Evolutionary conservation across 352 stramenopile species (phyloP), one percentile per base, ranked within the genome.

Genomic region (Phytophthora aleatoria): DNA sequence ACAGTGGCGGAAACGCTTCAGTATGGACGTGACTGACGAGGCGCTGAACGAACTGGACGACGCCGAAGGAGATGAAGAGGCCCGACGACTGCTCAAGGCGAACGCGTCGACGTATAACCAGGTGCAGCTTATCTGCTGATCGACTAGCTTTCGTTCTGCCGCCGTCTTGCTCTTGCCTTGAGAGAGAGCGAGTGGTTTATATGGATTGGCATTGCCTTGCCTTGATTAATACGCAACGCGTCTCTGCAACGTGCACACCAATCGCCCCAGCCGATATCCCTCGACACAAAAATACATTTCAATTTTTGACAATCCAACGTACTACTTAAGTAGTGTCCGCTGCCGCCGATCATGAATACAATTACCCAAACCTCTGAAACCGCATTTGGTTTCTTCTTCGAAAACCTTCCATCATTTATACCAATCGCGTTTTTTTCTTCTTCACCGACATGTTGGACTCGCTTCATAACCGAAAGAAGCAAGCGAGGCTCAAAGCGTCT

Each of bases 21-120:
- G 77, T 41, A 79, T 86, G 69, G 74, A 86, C 60, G 58, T 77
- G n/a, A 62, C 69, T 28, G 77, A 83, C 35, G 71, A 83, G 49
- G 63, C 60, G 15, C 48, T 71, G 59, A 74, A 78, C 45, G 75
- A 83, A 60, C 66, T 74, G 38, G 66, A 87, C 45, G 71, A 79
- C 42, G 55, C 62, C 28, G 70, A 71, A 31, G 57, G 45, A 36
- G 41, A 50, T n/a, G 71, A 64, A 35, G 64, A 73, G 45, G 59
- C 56, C 15, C 57, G 64, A 60, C 48, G 68, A 56, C 45, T 76
- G 52, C 68, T 69, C 33, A 77, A 69, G 59, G 54, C 60, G n/a
- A 70, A 71, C 38, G 64, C 67, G n/a, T 65, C 67, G 15, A 67
- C 35, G 26, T 76, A 71, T 54, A 76, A 77, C 53, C 69, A 78